Evolutionary conservation across 805 yeast genomes (phyloP), one percentile per base, ranked within the genome.

Genomic region (Sugiyamaella chiloensis): DNA sequence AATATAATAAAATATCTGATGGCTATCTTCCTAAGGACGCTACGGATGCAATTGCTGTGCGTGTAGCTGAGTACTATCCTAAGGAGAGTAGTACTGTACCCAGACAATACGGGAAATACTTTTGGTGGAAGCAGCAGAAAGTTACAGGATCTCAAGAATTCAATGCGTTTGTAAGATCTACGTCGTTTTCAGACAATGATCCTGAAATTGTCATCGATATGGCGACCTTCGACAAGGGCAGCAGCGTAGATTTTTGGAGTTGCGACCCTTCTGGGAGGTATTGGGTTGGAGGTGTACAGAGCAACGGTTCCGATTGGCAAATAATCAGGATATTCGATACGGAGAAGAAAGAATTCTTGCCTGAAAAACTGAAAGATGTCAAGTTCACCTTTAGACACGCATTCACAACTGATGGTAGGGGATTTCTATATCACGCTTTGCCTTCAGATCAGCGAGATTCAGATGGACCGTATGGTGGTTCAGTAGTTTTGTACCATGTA

Each of bases 401-500:
- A n/a, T 36, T 36, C 23, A 36, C 40, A 9, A 17, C 5, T 21
- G 40, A 36, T 21, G 40, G 40, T 17, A 12, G 7, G 7, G 40
- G 40, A 5, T 36, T 36, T 17, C 20, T 36, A 17, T 36, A 36
- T 21, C 40, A 36, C 40, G 23, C 40, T 17, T 21, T 36, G 23
- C 40, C 40, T 5, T 19, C 40, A n/a, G 12, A 17, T 17, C 24
- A 21, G 14, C 29, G 11, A 7, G 34, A 40, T n/a, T 11, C 41
- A 14, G 43, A 40, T 17, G 43, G 37, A 20, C 43, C 43, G 5
- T 40, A 40, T 24, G 40, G 14, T 6, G 20, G 32, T 7, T 27
- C 20, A 16, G 12, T 24, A 11, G 34, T 27, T 5, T 23, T 20
- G 7, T 40, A 21, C 20, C 43, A 40, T 24, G 65, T 67, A 31